Evolutionary conservation across 257 asterid genomes (phyloP).

Genomic region (Solanum paucissectum): DNA sequence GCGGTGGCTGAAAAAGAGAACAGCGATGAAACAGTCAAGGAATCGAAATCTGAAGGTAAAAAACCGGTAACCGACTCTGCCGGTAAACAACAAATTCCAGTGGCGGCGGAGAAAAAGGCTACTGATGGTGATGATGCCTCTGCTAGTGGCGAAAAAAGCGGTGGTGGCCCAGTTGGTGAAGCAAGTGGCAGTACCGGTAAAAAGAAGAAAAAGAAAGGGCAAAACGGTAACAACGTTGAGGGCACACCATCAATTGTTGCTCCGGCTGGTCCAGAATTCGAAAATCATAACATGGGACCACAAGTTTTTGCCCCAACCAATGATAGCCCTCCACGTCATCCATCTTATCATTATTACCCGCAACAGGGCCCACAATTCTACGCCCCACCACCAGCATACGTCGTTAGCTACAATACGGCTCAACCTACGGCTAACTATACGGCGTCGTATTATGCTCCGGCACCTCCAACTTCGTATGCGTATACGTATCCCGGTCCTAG

Average conservation of each 20-base stretch:
- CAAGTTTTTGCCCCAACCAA: slow-evolving; percentile 4
- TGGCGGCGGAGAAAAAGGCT: slow-evolving; percentile 17
- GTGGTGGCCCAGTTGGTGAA: slow-evolving; percentile 2
- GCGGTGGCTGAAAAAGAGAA: neutral
- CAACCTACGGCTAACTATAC: slow-evolving; percentile 35
- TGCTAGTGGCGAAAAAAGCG: slow-evolving; percentile 4
- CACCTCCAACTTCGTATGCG: slow-evolving; percentile 38
- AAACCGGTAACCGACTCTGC: slow-evolving; percentile 8
- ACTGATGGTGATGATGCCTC: neutral
- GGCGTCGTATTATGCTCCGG: slow-evolving; percentile 40
- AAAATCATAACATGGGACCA: slow-evolving; percentile 16
- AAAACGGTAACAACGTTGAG: slow-evolving; percentile 17
- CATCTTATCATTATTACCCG: slow-evolving; percentile 9
- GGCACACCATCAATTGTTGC: slow-evolving; percentile 8
- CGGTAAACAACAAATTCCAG: slow-evolving; percentile 1
- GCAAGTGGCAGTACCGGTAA: slow-evolving; percentile 19
- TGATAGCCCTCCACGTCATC: slow-evolving; percentile 30
- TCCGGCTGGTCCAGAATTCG: slow-evolving; percentile 17
- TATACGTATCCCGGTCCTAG: slow-evolving; percentile 20
- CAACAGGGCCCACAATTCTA: slow-evolving; percentile 4
- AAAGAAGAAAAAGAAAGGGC: slow-evolving; percentile 54
- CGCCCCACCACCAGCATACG: slow-evolving; percentile 28
- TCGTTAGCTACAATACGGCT: slow-evolving; percentile 56
- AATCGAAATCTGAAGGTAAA: slow-evolving; percentile 19
- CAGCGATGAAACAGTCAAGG: neutral